These are phyloP conservation scores for Ustilaginoidea virens DNA, from an alignment of 2,329 filamentous ascomycete species.

Conservation along the genomic window DNA sequence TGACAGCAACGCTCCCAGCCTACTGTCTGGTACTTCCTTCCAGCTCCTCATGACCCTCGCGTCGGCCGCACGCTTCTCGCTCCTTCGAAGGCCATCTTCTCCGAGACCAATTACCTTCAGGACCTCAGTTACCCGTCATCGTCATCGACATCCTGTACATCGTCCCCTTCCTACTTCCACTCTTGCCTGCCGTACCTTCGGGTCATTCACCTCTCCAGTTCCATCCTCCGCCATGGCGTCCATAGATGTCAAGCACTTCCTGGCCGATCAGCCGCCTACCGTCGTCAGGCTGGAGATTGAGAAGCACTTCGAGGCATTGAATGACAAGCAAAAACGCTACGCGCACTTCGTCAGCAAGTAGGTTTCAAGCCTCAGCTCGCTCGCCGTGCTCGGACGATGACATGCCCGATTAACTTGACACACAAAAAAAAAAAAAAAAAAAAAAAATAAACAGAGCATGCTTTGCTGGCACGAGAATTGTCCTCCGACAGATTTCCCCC, in stretches of 20 bases:
- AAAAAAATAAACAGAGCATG: slow-evolving; percentile 56
- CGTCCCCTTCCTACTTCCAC: neutral
- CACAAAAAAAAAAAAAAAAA: too few species aligned
- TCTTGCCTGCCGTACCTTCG: too few species aligned
- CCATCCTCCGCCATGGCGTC: slow-evolving; percentile 34
- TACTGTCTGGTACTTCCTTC: neutral
- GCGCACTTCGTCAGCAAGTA: slow-evolving; percentile 79
- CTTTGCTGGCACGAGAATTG: slow-evolving; percentile 61
- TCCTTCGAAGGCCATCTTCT: slow-evolving; percentile 19
- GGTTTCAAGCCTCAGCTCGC: too few species aligned
- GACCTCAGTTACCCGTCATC: slow-evolving; percentile 4
- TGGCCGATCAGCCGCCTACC: slow-evolving; percentile 80
- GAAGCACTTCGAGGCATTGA: slow-evolving; percentile 74
- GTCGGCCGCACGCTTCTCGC: slow-evolving; percentile 17
- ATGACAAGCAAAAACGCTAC: slow-evolving; percentile 70
- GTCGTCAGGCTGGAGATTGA: slow-evolving; percentile 82
- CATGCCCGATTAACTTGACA: too few species aligned
- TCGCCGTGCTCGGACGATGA: too few species aligned
- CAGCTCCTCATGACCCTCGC: slow-evolving; percentile 20
- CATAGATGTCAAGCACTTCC: slow-evolving; percentile 56
- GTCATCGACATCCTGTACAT: slow-evolving; percentile 9
- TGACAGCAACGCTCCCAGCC: too few species aligned
- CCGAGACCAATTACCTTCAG: slow-evolving; percentile 15
- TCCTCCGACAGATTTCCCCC: slow-evolving; percentile 67
- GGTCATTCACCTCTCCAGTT: slow-evolving; percentile 1